A percentile compares a stretch with the other conserved stretches of the same genome.
phyloP scores from a whole-genome alignment of 2,329 filamentous ascomycete genomes.

The Harringtonia lauricola region DNA sequence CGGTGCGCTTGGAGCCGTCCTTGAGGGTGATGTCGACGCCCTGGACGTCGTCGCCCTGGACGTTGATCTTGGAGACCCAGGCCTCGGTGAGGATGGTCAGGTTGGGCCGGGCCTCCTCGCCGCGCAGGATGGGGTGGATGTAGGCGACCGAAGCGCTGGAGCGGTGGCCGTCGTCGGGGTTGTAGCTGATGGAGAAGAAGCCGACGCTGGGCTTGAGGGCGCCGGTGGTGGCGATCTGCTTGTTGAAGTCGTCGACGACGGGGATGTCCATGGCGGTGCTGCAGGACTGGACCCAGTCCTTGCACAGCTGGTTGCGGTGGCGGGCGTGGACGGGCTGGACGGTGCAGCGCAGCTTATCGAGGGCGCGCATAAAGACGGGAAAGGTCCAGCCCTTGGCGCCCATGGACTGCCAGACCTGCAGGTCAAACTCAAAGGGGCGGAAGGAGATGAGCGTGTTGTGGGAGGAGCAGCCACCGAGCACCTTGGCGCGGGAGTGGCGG shows the following conservation, averaged over 20 bases:
- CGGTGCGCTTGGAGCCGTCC: conserved; percentile 37
- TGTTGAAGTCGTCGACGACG: conserved; percentile 76
- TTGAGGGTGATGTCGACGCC: conserved; percentile 55
- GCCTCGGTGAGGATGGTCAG: conserved; percentile 78
- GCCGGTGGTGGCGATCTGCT: conserved; percentile 65
- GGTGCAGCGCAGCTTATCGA: conserved; percentile 82
- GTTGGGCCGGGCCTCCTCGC: conserved; percentile 73
- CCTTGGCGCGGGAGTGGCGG: conserved; percentile 84
- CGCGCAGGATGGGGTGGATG: conserved; percentile 80
- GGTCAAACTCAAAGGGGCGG: conserved; percentile 81
- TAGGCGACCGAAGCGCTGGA: conserved; percentile 86
- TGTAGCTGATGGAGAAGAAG: conserved; percentile 87
- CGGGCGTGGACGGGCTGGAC: conserved; percentile 77
- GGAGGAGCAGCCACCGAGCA: conserved; percentile 83
- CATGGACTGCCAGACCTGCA: conserved; percentile 70
- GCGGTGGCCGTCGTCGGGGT: conserved; percentile 74
- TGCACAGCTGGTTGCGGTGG: conserved; percentile 82
- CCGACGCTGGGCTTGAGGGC: conserved; percentile 66
- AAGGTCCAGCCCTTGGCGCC: conserved; percentile 83
- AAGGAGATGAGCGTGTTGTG: conserved; percentile 94
- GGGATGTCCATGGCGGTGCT: conserved; percentile 70
- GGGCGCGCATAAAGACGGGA: conserved; percentile 67
- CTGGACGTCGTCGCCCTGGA: conserved; percentile 52
- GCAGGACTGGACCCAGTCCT: conserved; percentile 80
- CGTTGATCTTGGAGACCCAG: conserved; percentile 74